Base-by-base conservation (phyloP, 441 rosid species). In the Lepidium campestre region DNA sequence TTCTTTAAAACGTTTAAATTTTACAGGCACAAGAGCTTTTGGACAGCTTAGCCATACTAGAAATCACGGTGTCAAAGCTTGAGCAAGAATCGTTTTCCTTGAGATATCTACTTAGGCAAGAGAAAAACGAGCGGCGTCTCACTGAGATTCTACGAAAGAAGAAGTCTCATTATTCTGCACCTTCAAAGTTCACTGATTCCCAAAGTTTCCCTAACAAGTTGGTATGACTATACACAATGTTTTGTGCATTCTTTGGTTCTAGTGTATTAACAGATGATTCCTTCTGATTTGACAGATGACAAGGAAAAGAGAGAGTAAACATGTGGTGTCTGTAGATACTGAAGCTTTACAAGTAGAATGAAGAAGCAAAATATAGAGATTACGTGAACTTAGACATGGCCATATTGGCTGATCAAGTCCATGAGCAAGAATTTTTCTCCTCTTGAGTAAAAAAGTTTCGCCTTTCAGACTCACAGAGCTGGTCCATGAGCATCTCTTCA, bases 61-160 rank as follows among this genome's bases (percentile, higher is more conserved):
- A 93, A 80, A 79, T 79, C 58, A 81, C 89, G 1, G 85, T 90
- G 55, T 82, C 89, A 37, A 88, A 90, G 80, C 98, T 93, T 25
- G 97, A 93, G 71, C 82, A 86, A 83, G 91, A 90, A 80, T 79
- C 79, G 5, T 67, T 78, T 72, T 71, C 88, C 40, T 80, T 93
- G 81, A 85, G 87, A 62, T 81, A 74, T 78, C 87, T 84, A 68
- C 84, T 93, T 60, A 77, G 83, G 82, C 98, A 90, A 75, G 98
- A 93, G 77, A 90, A 86, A 78, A 90, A 83, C 25, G 87, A 88
- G 64, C 89, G 93, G 36, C 83, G 83, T 73, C 84, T 88, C 69
- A 79, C 77, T 44, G 88, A 90, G 79, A 83, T 82, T 75, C 83
- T 63, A 49, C 67, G 81, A 54, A 80, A 77, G 75, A 80, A 77